These are phyloP conservation scores for Fagopyrum tataricum DNA, from an alignment of 148 eudicot species.

Conservation along the genomic window DNA sequence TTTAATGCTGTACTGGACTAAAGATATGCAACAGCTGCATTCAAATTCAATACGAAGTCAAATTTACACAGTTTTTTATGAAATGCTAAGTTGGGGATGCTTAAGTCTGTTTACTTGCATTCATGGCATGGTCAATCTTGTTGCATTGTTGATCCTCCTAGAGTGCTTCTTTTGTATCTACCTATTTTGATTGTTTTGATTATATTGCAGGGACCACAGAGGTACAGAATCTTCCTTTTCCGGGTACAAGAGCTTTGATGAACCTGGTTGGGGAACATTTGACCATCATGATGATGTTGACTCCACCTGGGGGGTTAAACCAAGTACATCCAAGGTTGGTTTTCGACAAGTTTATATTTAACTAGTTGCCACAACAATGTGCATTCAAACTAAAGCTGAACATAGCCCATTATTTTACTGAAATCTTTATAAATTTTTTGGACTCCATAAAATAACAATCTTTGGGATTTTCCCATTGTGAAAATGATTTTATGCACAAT, in stretches of 20 bases:
- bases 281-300: conserved; percentile 55
- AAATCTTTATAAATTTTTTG: neutral
- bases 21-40: neutral
- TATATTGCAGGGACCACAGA: conserved; percentile 48
- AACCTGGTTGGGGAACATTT: conserved; percentile 57
- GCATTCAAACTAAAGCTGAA: neutral
- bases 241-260: conserved; percentile 56
- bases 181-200: neutral
- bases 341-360: neutral
- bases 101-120: neutral
- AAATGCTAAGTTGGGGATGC: neutral
- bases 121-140: neutral
- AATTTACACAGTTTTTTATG: neutral
- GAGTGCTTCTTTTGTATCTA: neutral
- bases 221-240: conserved; percentile 46
- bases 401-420: neutral
- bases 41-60: neutral
- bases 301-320: conserved; percentile 46
- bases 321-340: conserved; percentile 46
- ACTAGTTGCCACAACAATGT: neutral
- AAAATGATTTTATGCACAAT: neutral
- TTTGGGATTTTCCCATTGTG: neutral
- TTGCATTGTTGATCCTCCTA: neutral
- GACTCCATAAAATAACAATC: neutral
- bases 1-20: neutral